These are phyloP conservation scores for Microdochium nivale DNA, from an alignment of 2,329 filamentous ascomycete genomes.

Conservation along the genomic window DNA sequence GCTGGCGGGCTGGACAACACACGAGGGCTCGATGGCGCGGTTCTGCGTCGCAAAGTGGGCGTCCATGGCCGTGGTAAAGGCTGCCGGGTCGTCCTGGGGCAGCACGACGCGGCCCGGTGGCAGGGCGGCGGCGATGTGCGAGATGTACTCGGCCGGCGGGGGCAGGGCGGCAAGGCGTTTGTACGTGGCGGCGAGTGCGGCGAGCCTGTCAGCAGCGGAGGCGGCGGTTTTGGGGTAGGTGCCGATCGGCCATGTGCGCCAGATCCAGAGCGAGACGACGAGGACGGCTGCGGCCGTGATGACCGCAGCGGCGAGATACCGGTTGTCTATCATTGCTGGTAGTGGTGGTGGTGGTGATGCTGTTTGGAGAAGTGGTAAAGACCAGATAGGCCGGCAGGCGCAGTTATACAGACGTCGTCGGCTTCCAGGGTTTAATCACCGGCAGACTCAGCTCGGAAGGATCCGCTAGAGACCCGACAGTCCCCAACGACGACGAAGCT, in stretches of 20 bases:
- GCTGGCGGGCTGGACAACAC: not conserved
- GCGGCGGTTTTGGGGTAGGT: not conserved
- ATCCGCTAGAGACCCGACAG: too few species aligned
- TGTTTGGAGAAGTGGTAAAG: too few species aligned
- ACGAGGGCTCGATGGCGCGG: not conserved
- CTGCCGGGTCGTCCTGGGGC: not conserved
- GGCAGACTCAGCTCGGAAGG: too few species aligned
- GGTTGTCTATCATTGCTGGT: not conserved
- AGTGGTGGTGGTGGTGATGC: not conserved
- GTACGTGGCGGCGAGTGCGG: not conserved
- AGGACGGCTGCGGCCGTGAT: not conserved
- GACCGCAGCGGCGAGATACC: not conserved
- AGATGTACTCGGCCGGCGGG: not conserved
- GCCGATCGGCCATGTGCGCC: not conserved
- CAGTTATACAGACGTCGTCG: too few species aligned
- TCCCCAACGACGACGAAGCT: too few species aligned
- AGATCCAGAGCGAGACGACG: not conserved
- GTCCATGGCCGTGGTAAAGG: not conserved
- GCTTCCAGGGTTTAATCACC: too few species aligned
- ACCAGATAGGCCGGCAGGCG: too few species aligned
- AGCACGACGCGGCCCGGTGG: not conserved
- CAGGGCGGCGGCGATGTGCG: not conserved
- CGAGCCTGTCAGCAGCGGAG: not conserved
- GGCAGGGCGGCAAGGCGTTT: not conserved
- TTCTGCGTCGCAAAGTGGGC: not conserved